A percentile compares a stretch with the other conserved stretches of the same genome.
These are phyloP conservation scores for Pelargonium nanum DNA, from an alignment of 345 rosid genomes.

Conservation along the genomic window DNA sequence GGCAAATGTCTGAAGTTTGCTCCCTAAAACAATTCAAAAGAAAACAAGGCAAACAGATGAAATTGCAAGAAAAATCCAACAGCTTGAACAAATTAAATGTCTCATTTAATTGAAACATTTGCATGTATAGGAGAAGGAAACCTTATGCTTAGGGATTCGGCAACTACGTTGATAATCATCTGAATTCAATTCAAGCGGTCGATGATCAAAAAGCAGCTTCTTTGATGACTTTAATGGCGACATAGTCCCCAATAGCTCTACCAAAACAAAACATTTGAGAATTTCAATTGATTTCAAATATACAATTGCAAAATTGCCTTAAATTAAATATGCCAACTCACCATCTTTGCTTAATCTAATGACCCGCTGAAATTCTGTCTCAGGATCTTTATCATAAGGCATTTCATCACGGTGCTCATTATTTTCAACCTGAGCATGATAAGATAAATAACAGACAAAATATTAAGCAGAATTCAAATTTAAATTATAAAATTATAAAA, in stretches of 20 bases:
- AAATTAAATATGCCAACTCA: conserved; percentile 6
- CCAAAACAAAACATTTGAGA: not conserved
- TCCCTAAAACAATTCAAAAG: conserved; percentile 28
- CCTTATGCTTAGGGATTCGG: conserved; percentile 44
- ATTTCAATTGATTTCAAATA: not conserved
- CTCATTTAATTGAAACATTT: not conserved
- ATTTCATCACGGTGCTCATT: conserved; percentile 37
- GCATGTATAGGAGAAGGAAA: not conserved
- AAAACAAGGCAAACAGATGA: not conserved
- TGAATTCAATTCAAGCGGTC: conserved; percentile 24
- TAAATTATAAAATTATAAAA: not conserved
- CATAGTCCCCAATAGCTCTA: conserved; percentile 25
- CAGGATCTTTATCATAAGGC: conserved; percentile 25
- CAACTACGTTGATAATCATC: conserved; percentile 49
- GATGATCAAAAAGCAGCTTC: conserved; percentile 35
- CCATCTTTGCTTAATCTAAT: conserved; percentile 34
- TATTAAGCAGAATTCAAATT: not conserved
- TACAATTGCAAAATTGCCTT: not conserved
- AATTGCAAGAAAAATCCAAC: too few relatives aligned
- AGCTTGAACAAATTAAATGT: too few relatives aligned
- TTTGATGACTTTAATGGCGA: not conserved
- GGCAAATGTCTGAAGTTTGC: conserved; percentile 58
- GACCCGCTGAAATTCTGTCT: conserved; percentile 35
- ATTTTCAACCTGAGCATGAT: conserved; percentile 28
- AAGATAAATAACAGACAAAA: not conserved